Base-by-base conservation (phyloP, 306 rosid species). In the Casuarina equisetifolia region DNA sequence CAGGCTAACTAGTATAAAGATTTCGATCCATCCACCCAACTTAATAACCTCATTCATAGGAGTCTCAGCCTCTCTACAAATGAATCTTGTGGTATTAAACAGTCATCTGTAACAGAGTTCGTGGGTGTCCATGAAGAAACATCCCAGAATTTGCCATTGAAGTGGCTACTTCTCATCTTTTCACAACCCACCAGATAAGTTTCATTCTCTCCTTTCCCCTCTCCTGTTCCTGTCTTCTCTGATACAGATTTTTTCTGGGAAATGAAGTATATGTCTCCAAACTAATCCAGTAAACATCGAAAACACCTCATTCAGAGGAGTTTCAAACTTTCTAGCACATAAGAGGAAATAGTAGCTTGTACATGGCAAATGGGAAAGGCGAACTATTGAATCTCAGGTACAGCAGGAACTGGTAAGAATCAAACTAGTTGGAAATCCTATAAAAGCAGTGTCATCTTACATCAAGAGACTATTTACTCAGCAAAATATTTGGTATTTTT, bases 401-500 rank as follows among this genome's bases (percentile, higher is more conserved):
- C 10, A 62, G 40, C 7, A 15, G 15, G 4, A 13, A 15, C 16
- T 11, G 8, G 17, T 32, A 58, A 11, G 20, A 62, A 40, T 66
- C 70, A 16, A 66, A 16, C 12, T 40, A 69, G 70, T 39, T 25
- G 69, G 25, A 45, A 58, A 75, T 36, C 51, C 36, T 49, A 39
- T 57, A 38, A 35, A 8, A 40, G 15, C 32, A 72, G 15, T 19
- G 43, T 52, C 70, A 17, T 62, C 52, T 57, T 55, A 36, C 61
- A 69, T 75, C 72, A 69, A 57, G 67, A 69, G 72, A 69, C 44
- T 52, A 25, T 39, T 72, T 12, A 16, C 71, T 67, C 71, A 16
- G 25, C 51, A 19, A 40, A 9, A 42, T 50, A 67, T n/a, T 17
- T 67, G 71, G 12, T 42, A 40, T 6, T 42, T 67, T 42, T 67